A percentile compares a stretch with the other conserved stretches of the same genome.
phyloP scores from a whole-genome alignment of 108 stramenopile genomes.

The Fragilaria radians region DNA sequence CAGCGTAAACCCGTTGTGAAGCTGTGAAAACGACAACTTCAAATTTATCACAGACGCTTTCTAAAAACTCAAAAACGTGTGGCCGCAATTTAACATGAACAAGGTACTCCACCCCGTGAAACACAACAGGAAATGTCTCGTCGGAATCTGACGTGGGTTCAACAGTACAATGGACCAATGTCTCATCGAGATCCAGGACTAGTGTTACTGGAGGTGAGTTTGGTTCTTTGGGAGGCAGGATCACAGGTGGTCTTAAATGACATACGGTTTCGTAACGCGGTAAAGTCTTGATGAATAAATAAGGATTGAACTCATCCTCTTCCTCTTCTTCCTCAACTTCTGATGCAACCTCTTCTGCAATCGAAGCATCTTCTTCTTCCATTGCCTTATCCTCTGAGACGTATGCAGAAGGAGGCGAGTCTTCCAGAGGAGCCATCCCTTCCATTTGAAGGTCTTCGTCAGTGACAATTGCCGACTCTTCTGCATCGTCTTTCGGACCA shows the following conservation, averaged over 20 bases:
- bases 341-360: conserved; percentile 18
- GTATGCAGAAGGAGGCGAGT: background rate
- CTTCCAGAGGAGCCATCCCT: background rate
- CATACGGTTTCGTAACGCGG: conserved; percentile 61
- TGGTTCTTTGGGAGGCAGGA: conserved; percentile 46
- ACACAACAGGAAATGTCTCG: conserved; percentile 86
- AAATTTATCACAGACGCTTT: conserved; percentile 63
- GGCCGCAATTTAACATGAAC: conserved; percentile 92
- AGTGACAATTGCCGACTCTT: background rate
- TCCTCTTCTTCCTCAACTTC: conserved; percentile 56
- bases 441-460: conserved; percentile 15
- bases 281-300: conserved; percentile 89
- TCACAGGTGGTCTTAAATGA: conserved; percentile 35
- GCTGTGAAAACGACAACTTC: conserved; percentile 97
- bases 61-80: conserved; percentile 73
- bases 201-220: conserved; percentile 45
- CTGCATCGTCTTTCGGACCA: conserved; percentile 17
- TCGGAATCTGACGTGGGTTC: conserved; percentile 81
- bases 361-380: conserved; percentile 26
- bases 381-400: conserved; percentile 13
- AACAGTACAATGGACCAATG: conserved; percentile 94
- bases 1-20: conserved; percentile 92
- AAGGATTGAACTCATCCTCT: conserved; percentile 94
- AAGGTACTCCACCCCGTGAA: conserved; percentile 75
- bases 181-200: conserved; percentile 97